These are phyloP conservation scores for Ocimum tenuiflorum DNA, from an alignment of 257 asterid genomes.

Conservation along the genomic window DNA sequence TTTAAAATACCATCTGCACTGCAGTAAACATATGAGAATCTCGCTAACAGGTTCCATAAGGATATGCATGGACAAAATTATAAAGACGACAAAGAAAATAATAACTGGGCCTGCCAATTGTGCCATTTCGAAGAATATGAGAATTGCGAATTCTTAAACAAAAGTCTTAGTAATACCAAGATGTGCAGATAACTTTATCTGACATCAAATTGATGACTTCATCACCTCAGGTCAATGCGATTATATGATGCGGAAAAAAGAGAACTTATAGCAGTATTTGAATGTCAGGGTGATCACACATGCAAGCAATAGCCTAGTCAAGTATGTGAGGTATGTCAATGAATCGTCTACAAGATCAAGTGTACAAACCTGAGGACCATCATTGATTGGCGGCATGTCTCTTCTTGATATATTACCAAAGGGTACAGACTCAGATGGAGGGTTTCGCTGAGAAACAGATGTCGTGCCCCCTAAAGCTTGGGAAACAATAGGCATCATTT, in stretches of 20 bases:
- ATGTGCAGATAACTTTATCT: neutral
- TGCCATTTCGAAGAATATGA: neutral
- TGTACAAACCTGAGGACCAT: constrained; percentile 47
- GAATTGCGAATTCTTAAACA: too few species aligned
- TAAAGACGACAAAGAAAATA: neutral
- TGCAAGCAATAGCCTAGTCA: too few species aligned
- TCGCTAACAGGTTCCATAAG: neutral
- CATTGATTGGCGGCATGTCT: constrained; percentile 15
- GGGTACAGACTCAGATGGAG: constrained; percentile 24
- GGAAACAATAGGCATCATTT: constrained; percentile 93
- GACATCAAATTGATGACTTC: neutral
- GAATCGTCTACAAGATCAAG: neutral
- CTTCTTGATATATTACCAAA: constrained; percentile 25
- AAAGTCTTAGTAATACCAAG: neutral
- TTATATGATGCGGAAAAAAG: neutral
- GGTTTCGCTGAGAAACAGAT: constrained; percentile 30
- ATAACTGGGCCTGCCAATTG: neutral
- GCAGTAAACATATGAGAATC: too few species aligned
- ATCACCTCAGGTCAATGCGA: neutral
- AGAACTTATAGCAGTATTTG: neutral
- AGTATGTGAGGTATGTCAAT: neutral
- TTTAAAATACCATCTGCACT: neutral
- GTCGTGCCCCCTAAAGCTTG: constrained; percentile 80
- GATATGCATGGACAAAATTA: neutral
- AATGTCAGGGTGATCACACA: too few species aligned